Percentiles rank a stretch among this genome's conserved stretches.
Evolutionary conservation across 257 asterid genomes (phyloP).

Genomic region (Nicotiana attenuata): DNA sequence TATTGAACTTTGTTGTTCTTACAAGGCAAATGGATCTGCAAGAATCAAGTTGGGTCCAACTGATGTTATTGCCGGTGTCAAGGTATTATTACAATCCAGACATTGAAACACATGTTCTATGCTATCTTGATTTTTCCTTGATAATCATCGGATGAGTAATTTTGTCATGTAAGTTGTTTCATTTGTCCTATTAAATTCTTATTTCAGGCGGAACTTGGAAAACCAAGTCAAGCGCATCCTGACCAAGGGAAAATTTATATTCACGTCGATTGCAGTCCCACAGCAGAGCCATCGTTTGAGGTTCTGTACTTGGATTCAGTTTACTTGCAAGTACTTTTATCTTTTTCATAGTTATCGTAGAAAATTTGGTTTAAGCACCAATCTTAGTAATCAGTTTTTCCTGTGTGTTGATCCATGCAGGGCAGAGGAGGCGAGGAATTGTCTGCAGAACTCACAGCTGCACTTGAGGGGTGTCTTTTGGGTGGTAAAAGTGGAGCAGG

Average conservation of each 20-base stretch:
- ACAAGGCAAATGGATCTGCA: constrained; percentile 95
- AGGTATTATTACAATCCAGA: constrained; percentile 37
- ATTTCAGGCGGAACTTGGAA: constrained; percentile 91
- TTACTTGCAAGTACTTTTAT: neutral
- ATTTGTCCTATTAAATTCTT: constrained; percentile 1
- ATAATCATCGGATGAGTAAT: neutral
- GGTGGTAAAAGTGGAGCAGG: constrained; percentile 98
- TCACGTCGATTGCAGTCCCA: constrained; percentile 86
- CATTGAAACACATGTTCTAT: neutral
- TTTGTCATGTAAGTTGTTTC: constrained; percentile 9
- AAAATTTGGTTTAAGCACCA: neutral
- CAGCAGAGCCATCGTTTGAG: constrained; percentile 92
- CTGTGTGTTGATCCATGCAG: constrained; percentile 30
- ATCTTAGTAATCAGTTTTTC: neutral
- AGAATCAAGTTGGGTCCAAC: constrained; percentile 86
- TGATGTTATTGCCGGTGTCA: constrained; percentile 80
- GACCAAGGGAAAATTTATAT: constrained; percentile 76
- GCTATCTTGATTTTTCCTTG: neutral
- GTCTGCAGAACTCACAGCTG: constrained; percentile 68
- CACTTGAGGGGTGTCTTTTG: constrained; percentile 71
- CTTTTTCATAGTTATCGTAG: neutral
- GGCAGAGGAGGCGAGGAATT: constrained; percentile 93
- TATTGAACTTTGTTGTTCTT: neutral
- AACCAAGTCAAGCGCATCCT: constrained; percentile 61
- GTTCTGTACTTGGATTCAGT: constrained; percentile 26